Base-by-base conservation (phyloP, 805 yeast species). In the Nakazawaea laoshanensis region DNA sequence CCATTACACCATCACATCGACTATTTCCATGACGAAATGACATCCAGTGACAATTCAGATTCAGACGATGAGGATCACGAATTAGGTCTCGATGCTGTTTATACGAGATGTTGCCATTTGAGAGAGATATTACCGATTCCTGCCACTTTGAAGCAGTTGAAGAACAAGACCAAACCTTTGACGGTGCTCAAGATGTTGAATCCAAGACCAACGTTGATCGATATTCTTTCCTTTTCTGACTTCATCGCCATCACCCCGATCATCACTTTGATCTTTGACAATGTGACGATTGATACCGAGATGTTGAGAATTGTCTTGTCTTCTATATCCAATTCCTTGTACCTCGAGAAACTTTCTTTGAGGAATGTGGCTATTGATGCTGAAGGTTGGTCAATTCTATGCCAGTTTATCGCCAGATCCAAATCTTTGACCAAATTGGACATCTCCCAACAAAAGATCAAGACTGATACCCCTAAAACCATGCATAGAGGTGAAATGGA, bases 131-230 rank as follows among this genome's bases (percentile, higher is more conserved):
- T 66, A 19, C 71, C 72, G 2, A 66, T 66, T 35, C 71, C 71
- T 2, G 70, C 70, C 4, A 66, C 72, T 4, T 49, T 70, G 38
- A 70, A 68, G 39, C 78, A 72, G 46, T 54, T 72, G 39, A 70
- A 67, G 36, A 60, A 65, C 40, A 72, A 70, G 41, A 41, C 65
- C 1, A 57, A 60, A 38, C 78, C 77, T 1, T 53, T 72, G 30
- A 72, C 67, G 37, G 77, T 71, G 12, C 50, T 72, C 40, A 72
- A 72, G 45, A 56, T 72, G 53, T 54, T 72, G 37, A 72, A 72
- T 42, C 78, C 79, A 1, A 67, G 63, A 39, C 79, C 79, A 3
- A 72, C 79, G 0, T 50, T 71, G 29, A 70, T 72, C 38, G 79
- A 72, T 47, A 63, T 70, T 7, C 53, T 72, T 17, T 72, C 78